A percentile compares a stretch with the other conserved stretches of the same genome.
Conservation (phyloP, 139 green algal genomes). For the Tetradesmus lagerheimii region DNA sequence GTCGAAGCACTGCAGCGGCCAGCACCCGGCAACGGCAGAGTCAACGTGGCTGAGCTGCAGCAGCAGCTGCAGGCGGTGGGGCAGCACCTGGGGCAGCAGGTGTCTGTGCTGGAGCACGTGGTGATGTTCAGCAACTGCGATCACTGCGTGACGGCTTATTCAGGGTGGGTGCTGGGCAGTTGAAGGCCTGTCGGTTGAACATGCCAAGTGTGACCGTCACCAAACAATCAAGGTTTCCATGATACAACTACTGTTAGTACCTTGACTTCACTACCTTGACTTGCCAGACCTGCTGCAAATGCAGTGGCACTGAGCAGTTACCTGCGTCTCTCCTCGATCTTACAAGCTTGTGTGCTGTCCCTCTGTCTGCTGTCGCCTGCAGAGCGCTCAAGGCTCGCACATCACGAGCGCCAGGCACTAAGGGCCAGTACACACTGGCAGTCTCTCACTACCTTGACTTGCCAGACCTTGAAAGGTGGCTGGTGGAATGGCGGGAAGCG, state of each 20-base stretch:
- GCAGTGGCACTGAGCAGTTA: too few relatives aligned
- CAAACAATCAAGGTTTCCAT: too few relatives aligned
- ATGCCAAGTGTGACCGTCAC: too few relatives aligned
- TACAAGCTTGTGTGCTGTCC: too few relatives aligned
- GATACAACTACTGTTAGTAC: too few relatives aligned
- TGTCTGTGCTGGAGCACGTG: slow-evolving; percentile 48
- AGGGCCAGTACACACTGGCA: slow-evolving; percentile 40
- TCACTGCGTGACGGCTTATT: slow-evolving; percentile 54
- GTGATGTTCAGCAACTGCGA: slow-evolving; percentile 50
- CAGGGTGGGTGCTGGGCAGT: slow-evolving; percentile 2
- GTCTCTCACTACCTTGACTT: slow-evolving; percentile 50
- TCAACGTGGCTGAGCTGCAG: not conserved
- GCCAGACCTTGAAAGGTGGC: slow-evolving; percentile 32
- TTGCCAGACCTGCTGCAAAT: too few relatives aligned
- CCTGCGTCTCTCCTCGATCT: too few relatives aligned
- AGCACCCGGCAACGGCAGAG: not conserved
- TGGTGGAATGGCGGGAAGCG: slow-evolving; percentile 42
- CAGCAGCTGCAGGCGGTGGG: not conserved
- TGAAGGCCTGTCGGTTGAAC: too few relatives aligned
- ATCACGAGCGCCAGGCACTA: not conserved
- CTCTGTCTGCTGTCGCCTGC: not conserved
- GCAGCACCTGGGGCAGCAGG: not conserved
- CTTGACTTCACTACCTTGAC: too few relatives aligned
- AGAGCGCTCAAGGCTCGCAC: slow-evolving; percentile 53
- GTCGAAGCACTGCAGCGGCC: slow-evolving; percentile 34